Evolutionary conservation across 345 rosid genomes (phyloP), one percentile per base, ranked within the genome.

Genomic region (Acer saccharum): DNA sequence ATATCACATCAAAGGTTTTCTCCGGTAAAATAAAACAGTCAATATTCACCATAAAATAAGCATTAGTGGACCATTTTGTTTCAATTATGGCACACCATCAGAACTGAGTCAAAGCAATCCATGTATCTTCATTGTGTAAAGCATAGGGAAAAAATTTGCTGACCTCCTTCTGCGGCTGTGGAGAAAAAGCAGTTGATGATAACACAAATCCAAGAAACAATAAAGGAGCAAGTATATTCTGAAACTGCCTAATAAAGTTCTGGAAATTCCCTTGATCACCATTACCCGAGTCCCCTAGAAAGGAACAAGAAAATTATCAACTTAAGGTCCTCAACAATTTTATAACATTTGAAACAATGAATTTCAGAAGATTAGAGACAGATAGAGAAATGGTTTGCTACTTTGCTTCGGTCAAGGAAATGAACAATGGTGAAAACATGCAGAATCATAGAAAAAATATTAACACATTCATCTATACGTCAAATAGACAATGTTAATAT

Each of bases 131-230:
- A 35, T 29, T 41, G 55, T 13, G 55, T 14, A 52, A 71, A 72
- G 67, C 54, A 50, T 52, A 55, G 21, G 39, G 18, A 9, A 20
- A 3, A 74, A 44, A 73, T 46, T 21, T 17, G 29, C 82, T 67
- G 50, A 86, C 86, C 90, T 85, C 81, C 79, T 79, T 69, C 78
- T 79, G 81, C 65, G 74, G 86, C 2, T 41, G 52, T 35, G 81
- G 70, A 58, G 68, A 65, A 10, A 76, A 57, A 20, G 81, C 9
- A 6, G 64, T 14, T n/a, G 75, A 61, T 4, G 80, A 62, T 66
- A 50, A 77, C 8, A 81, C 14, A 58, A 86, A 32, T 25, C 74
- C 80, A 68, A 79, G 6, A 62, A 86, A 23, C 68, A 86, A 60
- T 17, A 80, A 64, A 75, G 78, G 76, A 71, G 72, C 21, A 16